Percentiles rank a stretch among this genome's conserved stretches.
These are phyloP conservation scores for Pleurotus salmoneostramineus DNA, from an alignment of 768 basidiomycete species.

Conservation along the genomic window DNA sequence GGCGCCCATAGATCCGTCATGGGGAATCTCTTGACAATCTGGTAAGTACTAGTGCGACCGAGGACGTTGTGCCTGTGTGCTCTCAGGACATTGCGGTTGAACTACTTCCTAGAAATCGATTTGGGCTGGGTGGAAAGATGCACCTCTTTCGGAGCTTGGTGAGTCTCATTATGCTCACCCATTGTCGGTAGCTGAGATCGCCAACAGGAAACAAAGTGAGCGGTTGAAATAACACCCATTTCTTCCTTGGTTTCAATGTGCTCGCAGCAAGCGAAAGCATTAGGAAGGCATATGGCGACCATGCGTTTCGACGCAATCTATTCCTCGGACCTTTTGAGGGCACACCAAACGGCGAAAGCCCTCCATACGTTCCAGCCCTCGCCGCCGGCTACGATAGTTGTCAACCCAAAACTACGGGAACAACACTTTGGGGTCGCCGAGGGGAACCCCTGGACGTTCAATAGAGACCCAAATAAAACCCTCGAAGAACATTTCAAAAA, in stretches of 20 bases:
- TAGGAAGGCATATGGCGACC: constrained; percentile 49
- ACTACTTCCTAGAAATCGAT: constrained; percentile 19
- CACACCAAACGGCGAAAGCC: constrained; percentile 55
- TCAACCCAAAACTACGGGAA: constrained; percentile 60
- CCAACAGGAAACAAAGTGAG: constrained; percentile 12
- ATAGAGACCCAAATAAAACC: constrained; percentile 22
- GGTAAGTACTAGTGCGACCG: not conserved
- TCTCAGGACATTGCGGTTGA: too few species aligned
- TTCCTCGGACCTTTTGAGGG: constrained; percentile 65
- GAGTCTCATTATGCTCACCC: constrained; percentile 12
- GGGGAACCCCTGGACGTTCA: constrained; percentile 48
- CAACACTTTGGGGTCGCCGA: constrained; percentile 73
- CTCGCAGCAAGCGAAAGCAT: constrained; percentile 55
- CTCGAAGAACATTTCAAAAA: constrained; percentile 42
- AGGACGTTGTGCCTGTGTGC: not conserved
- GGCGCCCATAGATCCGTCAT: not conserved
- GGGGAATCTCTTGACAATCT: constrained; percentile 4
- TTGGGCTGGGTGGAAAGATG: constrained; percentile 80
- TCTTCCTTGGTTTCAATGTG: not conserved
- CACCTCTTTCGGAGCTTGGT: constrained; percentile 72
- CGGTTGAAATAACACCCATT: constrained; percentile 12
- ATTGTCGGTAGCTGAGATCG: constrained; percentile 6
- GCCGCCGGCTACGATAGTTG: constrained; percentile 50
- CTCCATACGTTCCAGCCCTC: constrained; percentile 45
- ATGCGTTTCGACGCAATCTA: constrained; percentile 54